Base-by-base conservation (phyloP, 1,139 yeast species). In the Candida tetrigidarum region DNA sequence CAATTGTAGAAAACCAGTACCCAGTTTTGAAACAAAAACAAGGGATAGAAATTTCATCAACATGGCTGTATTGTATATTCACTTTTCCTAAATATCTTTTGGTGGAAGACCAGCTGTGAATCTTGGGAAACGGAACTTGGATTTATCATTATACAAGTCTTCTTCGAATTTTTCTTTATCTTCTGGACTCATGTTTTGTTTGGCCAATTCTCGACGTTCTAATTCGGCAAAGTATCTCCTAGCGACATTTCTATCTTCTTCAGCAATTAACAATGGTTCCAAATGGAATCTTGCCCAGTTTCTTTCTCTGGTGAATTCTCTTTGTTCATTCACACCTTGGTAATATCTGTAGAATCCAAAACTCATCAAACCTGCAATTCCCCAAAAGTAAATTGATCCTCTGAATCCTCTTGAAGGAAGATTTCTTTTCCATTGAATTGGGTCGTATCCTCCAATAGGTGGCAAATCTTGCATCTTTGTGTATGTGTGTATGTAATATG, bases 351-450 rank as follows among this genome's bases (percentile, higher is more conserved):
- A 86, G 70, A 84, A 86, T 7, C 96, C 96, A 61, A 81, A 86
- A 4, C 83, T 74, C 67, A 86, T 80, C 63, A 83, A 59, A 8
- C 82, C 88, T 28, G 80, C 69, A 48, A 86, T 66, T 33, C 86
- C 81, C 63, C 81, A 80, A 50, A 87, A 76, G 70, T 85, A 88
- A 44, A 87, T 72, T 40, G 82, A 70, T 15, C 96, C 93, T 53
- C 95, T 75, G 70, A 88, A 87, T 3, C 96, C 96, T 59, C 96
- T 78, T 3, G 95, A 71, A 29, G 96, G 96, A 49, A 89, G 70
- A 65, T 88, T 86, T 67, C 96, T 81, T 71, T 85, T 86, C 96
- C 96, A 89, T 71, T 89, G 96, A 49, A 89, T 80, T 42, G 89
- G 86, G 55, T 85, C 92, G 59, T 88, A 89, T 57, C 96, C 96